Conservation (phyloP, 176 grass and related monocot genomes). For the Musa beccarii region DNA sequence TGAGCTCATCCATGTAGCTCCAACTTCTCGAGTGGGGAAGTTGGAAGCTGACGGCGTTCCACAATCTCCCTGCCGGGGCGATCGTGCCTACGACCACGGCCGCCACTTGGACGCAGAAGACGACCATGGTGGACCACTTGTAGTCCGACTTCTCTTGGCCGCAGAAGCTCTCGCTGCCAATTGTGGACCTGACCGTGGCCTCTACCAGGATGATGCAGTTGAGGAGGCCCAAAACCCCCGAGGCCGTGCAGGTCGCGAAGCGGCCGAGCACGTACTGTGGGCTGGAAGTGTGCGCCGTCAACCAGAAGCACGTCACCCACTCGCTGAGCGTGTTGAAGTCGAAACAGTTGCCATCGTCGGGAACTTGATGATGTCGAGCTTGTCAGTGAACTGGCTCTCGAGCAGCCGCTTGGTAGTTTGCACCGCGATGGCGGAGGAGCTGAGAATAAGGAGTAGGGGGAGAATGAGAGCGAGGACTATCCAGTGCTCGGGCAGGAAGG, state of each 20-base stretch:
- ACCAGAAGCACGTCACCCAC: background rate
- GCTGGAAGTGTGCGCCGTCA: background rate
- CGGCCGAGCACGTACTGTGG: background rate
- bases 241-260: background rate
- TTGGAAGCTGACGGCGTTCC: background rate
- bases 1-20: background rate
- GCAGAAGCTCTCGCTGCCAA: background rate
- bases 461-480: background rate
- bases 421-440: background rate
- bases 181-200: background rate
- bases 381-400: background rate
- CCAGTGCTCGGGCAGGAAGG: background rate
- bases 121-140: background rate
- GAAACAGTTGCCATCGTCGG: background rate
- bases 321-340: background rate
- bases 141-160: background rate
- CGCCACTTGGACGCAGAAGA: background rate
- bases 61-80: background rate
- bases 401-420: background rate
- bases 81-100: background rate
- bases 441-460: background rate
- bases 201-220: background rate
- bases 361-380: no score
- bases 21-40: background rate
- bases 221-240: background rate